These are phyloP conservation scores for Trichoderma virens DNA, from an alignment of 495 filamentous ascomycete genomes.

Conservation along the genomic window DNA sequence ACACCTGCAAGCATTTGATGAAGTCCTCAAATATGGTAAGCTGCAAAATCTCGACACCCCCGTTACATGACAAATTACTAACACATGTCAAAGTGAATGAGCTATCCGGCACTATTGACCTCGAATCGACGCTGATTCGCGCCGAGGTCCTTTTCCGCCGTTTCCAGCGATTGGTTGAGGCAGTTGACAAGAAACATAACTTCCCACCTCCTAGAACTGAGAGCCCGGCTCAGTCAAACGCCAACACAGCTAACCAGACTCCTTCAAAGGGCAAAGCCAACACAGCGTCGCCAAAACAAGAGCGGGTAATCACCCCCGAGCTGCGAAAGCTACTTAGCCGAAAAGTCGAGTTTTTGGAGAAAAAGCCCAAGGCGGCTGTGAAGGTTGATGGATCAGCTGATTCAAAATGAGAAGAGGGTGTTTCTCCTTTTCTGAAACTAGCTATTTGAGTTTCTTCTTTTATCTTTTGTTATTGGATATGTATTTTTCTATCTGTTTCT, in stretches of 20 bases:
- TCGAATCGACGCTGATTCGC: constrained; percentile 71
- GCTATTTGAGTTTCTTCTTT: not conserved
- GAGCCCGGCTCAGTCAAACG: not conserved
- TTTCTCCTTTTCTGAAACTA: not conserved
- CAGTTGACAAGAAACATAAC: constrained; percentile 81
- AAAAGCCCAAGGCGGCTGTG: constrained; percentile 26
- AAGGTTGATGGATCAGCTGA: not conserved
- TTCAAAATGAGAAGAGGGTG: not conserved
- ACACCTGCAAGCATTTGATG: constrained; percentile 90
- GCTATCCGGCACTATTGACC: constrained; percentile 84
- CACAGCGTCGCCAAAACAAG: constrained; percentile 26
- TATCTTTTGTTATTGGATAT: not conserved
- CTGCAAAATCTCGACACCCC: constrained; percentile 14
- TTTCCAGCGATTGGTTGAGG: constrained; percentile 80
- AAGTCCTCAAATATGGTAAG: constrained; percentile 92
- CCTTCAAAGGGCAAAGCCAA: constrained; percentile 26
- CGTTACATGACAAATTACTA: not conserved
- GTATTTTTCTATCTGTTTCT: not conserved
- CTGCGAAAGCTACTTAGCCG: constrained; percentile 66
- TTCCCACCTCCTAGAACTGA: constrained; percentile 43
- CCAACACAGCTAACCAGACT: constrained; percentile 10
- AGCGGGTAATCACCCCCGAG: constrained; percentile 73
- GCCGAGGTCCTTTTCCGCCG: constrained; percentile 83
- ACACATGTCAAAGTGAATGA: constrained; percentile 65
- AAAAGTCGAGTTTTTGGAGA: constrained; percentile 56